Evolutionary conservation across 805 yeast species (phyloP).

Genomic region (Jamesozyma piceae): DNA sequence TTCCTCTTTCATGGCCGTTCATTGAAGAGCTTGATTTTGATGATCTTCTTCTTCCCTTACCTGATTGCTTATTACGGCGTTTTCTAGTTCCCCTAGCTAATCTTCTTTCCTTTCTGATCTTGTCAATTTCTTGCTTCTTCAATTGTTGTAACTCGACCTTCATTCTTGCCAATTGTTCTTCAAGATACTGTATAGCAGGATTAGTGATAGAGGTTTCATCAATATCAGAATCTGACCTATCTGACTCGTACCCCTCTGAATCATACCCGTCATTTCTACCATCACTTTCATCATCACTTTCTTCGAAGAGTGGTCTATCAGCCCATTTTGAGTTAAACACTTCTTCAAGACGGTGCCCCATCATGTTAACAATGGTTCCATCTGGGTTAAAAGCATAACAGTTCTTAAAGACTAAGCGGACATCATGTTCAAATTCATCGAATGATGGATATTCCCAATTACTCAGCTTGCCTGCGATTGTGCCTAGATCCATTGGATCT

Average conservation of each 20-base stretch:
- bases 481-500: conserved; percentile 90
- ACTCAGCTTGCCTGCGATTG: conserved; percentile 67
- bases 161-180: conserved; percentile 79
- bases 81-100: conserved; percentile 27
- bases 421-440: conserved; percentile 77
- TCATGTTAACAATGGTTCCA: conserved; percentile 89
- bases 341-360: conserved; percentile 88
- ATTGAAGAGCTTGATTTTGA: conserved; percentile 26
- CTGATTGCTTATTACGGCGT: conserved; percentile 17
- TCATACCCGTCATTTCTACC: conserved; percentile 30
- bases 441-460: conserved; percentile 85
- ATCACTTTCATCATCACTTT: conserved; percentile 37
- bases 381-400: conserved; percentile 92
- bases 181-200: conserved; percentile 84
- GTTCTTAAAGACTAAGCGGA: conserved; percentile 74
- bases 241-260: conserved; percentile 15
- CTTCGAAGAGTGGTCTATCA: conserved; percentile 67
- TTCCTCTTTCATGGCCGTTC: conserved; percentile 1
- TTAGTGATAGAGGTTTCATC: conserved; percentile 61
- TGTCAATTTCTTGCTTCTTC: conserved; percentile 67
- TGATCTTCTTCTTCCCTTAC: conserved; percentile 1
- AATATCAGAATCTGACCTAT: conserved; percentile 46
- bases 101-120: conserved; percentile 51
- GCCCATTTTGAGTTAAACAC: conserved; percentile 83
- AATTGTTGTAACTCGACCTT: conserved; percentile 72